phyloP scores from a whole-genome alignment of 345 rosid genomes.

The Luvunga scandens region DNA sequence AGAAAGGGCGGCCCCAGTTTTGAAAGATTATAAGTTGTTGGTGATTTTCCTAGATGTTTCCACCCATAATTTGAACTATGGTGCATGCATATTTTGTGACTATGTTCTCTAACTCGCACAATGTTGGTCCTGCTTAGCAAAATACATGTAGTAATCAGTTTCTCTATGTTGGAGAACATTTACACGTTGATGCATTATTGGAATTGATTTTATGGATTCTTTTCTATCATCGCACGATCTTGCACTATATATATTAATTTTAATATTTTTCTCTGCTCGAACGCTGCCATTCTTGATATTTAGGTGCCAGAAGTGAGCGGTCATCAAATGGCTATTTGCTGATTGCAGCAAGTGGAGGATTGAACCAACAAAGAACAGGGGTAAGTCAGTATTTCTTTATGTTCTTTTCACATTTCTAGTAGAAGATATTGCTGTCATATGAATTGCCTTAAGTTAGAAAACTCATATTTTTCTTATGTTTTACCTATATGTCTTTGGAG shows the following conservation, averaged over 20 bases:
- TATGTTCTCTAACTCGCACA: background rate
- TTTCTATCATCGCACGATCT: background rate
- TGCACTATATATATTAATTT: background rate
- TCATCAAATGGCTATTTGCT: constrained; percentile 93
- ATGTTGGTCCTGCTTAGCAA: background rate
- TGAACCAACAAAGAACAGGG: constrained; percentile 98
- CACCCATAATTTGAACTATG: background rate
- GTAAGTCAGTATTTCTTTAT: constrained; percentile 48
- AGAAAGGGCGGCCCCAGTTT: background rate
- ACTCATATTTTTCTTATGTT: background rate
- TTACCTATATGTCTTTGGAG: background rate
- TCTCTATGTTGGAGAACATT: background rate
- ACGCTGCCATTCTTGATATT: constrained; percentile 19
- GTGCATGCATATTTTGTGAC: background rate
- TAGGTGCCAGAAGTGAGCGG: constrained; percentile 65
- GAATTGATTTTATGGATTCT: background rate
- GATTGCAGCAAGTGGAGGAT: constrained; percentile 95
- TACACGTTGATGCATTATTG: background rate
- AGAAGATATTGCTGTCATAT: background rate
- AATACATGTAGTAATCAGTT: background rate
- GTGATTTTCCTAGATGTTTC: background rate
- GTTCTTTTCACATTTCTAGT: background rate
- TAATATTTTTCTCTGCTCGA: background rate
- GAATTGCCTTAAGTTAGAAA: background rate
- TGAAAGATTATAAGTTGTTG: background rate